Evolutionary conservation across 148 eudicot genomes (phyloP).

Genomic region (Rhododendron henanense): DNA sequence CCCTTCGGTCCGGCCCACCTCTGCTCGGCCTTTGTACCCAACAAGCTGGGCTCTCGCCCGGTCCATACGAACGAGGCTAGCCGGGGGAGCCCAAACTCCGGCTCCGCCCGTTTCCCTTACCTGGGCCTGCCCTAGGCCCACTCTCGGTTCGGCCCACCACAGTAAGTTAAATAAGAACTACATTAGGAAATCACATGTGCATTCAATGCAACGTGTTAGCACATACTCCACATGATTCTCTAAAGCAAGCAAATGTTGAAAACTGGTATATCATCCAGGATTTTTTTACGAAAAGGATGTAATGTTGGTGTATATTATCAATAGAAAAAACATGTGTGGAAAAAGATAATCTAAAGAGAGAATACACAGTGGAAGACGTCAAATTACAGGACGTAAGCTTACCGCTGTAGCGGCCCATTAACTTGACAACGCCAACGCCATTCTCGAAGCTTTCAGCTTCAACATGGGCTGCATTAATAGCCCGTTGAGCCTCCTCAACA

Average conservation of each 20-base stretch:
- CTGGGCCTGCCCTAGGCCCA: too few species aligned
- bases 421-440: slow-evolving; percentile 87
- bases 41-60: too few species aligned
- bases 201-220: neutral
- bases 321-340: neutral
- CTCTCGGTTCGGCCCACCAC: too few species aligned
- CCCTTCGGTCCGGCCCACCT: too few species aligned
- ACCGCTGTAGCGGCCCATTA: slow-evolving; percentile 99
- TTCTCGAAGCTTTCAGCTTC: slow-evolving; percentile 95
- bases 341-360: neutral
- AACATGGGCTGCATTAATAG: slow-evolving; percentile 97
- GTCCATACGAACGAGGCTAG: too few species aligned
- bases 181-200: neutral
- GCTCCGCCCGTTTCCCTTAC: too few species aligned
- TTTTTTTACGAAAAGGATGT: neutral
- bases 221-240: neutral
- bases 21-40: too few species aligned
- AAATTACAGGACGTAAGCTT: slow-evolving; percentile 15
- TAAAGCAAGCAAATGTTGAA: neutral
- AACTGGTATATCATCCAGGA: neutral
- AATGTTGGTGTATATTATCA: neutral
- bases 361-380: neutral
- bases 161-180: neutral
- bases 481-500: slow-evolving; percentile 98
- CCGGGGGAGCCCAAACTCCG: too few species aligned